Conservation (phyloP, 441 rosid species). For the Hypseocharis bilobata region DNA sequence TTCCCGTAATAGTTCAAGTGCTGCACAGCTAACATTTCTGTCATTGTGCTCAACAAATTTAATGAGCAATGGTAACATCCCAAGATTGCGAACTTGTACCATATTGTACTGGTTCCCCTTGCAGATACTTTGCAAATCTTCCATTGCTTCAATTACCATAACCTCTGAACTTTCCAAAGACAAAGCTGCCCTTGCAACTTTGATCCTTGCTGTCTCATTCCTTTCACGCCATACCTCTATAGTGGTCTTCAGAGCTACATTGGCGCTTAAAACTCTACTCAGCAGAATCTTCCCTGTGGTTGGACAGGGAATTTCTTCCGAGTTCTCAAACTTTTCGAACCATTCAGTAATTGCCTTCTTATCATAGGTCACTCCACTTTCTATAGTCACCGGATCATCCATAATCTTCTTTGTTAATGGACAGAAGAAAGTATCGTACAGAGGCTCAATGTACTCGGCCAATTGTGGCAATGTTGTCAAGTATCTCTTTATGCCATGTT, state of each 20-base stretch:
- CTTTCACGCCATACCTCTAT: constrained; percentile 74
- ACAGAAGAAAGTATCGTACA: constrained; percentile 66
- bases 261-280: constrained; percentile 35
- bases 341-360: constrained; percentile 53
- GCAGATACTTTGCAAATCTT: constrained; percentile 54
- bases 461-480: constrained; percentile 33
- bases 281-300: constrained; percentile 38
- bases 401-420: constrained; percentile 66
- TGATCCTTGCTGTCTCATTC: constrained; percentile 62
- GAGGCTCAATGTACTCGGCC: constrained; percentile 55
- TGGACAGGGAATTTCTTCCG: constrained; percentile 52
- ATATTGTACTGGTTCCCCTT: constrained; percentile 39
- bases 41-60: constrained; percentile 43
- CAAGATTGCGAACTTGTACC: constrained; percentile 43
- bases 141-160: constrained; percentile 62
- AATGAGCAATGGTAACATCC: constrained; percentile 50
- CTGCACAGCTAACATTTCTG: constrained; percentile 46
- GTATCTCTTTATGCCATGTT: constrained; percentile 27
- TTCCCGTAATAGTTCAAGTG: constrained; percentile 42
- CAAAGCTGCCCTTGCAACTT: constrained; percentile 59
- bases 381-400: constrained; percentile 78
- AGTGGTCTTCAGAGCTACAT: constrained; percentile 54
- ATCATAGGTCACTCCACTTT: constrained; percentile 73
- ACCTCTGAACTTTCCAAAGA: constrained; percentile 53
- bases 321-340: constrained; percentile 38